These are phyloP conservation scores for Colletotrichum cuscutae DNA, from an alignment of 2,329 filamentous ascomycete species.

Conservation along the genomic window DNA sequence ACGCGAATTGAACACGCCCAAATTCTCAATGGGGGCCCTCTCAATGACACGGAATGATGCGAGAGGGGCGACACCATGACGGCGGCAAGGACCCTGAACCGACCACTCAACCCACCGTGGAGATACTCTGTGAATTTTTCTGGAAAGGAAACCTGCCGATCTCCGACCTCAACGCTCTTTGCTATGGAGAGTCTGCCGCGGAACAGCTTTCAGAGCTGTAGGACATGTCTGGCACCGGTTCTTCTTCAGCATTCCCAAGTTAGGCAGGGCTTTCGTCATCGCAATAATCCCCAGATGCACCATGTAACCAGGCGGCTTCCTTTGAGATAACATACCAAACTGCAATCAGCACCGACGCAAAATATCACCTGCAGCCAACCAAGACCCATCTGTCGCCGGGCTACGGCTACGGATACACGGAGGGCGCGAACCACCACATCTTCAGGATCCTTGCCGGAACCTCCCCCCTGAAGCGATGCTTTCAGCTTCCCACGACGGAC, in stretches of 20 bases:
- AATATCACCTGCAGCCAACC: background rate
- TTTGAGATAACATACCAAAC: background rate
- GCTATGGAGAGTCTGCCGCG: background rate
- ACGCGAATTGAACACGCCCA: constrained; percentile 1
- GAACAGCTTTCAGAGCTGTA: background rate
- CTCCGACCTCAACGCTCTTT: background rate
- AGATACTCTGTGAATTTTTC: background rate
- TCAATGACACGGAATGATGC: constrained; percentile 25
- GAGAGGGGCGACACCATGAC: constrained; percentile 18
- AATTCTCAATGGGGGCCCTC: background rate
- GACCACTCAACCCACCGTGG: background rate
- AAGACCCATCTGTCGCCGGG: background rate
- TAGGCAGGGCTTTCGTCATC: background rate
- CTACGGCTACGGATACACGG: background rate
- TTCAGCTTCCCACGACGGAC: background rate
- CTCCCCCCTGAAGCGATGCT: background rate
- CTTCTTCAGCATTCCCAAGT: background rate
- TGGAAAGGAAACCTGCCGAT: background rate
- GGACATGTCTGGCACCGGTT: background rate
- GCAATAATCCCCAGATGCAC: background rate
- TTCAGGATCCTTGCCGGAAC: constrained; percentile 3
- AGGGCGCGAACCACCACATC: constrained; percentile 14
- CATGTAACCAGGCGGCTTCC: background rate
- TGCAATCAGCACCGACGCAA: background rate
- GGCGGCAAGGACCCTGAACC: constrained; percentile 16